Base-by-base conservation (phyloP, 2,329 filamentous ascomycete species). In the Alternaria novae-zelandiae region DNA sequence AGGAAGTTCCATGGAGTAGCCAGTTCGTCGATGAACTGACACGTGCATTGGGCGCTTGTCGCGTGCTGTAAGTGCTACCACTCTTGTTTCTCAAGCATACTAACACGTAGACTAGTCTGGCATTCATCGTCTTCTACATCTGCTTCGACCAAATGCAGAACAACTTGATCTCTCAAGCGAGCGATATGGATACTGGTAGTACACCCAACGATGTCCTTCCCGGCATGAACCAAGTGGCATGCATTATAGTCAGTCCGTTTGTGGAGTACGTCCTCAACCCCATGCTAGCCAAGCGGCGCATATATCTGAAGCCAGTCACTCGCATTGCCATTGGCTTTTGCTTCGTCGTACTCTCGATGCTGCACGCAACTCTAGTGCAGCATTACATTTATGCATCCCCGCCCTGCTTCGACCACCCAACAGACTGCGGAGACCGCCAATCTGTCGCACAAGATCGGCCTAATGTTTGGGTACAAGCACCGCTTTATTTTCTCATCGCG, bases 391-490 rank as follows among this genome's bases (percentile, higher is more conserved):
- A 80, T 57, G 53, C 13, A 1, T 67, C 70, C 3, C 53, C 70
- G 2, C 74, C 75, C 1, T 80, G 78, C 63, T 76, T 74, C 58
- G 54, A 67, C 13, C 59, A 64, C 81, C 70, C 85, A 81, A 66
- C 72, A 3, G 61, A 59, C 2, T 83, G 81, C 61, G 59, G 63
- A 15, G 44, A 58, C 13, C 6, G 50, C 41, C 53, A 46, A 10
- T 25, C 63, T 3, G 66, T 66, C 3, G 23, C 59, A 67, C 7
- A 74, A 75, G 0, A 80, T 78, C 32, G 76, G 6, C 70, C 83
- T 1, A 79, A 74, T 25, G 76, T 84, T 3, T 83, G 80, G 77
- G 57, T 80, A 1, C 81, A 84, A 54, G 59, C 78, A 1, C 82
- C 82, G 0, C 63, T 80, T 0, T 83, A 82, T 62, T 69, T 83